Base-by-base conservation (phyloP, 202 grass and related monocot species). In the Schoenoplectus triqueter region DNA sequence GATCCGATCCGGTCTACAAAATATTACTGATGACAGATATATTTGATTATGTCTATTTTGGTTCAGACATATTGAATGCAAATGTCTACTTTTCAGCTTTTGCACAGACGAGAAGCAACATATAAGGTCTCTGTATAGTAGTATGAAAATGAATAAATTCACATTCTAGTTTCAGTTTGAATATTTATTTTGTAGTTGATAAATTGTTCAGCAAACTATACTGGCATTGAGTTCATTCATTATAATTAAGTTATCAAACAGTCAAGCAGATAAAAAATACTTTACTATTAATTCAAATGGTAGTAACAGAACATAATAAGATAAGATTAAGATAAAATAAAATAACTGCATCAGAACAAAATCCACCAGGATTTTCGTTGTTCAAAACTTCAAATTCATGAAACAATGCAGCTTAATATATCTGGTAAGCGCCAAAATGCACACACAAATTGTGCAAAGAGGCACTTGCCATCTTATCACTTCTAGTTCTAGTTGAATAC, bases 361-460 rank as follows among this genome's bases (percentile, higher is more conserved):
- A 73, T 50, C 5, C 45, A 18, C 18, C 8, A 9, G 45, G 45
- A 73, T 47, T 42, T 73, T 9, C 56, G 17, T 48, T 73, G 69
- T 20, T 45, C 15, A 71, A 71, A 17, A n/a, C n/a, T 71, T 71
- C 44, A 72, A 72, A 17, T 72, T 72, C 45, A 72, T 31, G 5
- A 44, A 31, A 31, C 31, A 31, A 31, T 31, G 31, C 31, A 31
- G 31, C 31, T 31, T 31, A 31, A 31, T 31, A 31, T 31, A 31
- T 31, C 31, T 31, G 31, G 31, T 31, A 31, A 31, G 31, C 31
- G 31, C 31, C 31, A 31, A 31, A 31, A 31, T 31, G 31, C 31
- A 31, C 31, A 31, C 31, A 31, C 31, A 31, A 31, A 31, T 31
- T 31, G 31, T 31, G 31, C 31, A 31, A 31, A 31, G 31, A 31